These are phyloP conservation scores for Calonectria ilicicola DNA, from an alignment of 2,329 filamentous ascomycete species.

Conservation along the genomic window DNA sequence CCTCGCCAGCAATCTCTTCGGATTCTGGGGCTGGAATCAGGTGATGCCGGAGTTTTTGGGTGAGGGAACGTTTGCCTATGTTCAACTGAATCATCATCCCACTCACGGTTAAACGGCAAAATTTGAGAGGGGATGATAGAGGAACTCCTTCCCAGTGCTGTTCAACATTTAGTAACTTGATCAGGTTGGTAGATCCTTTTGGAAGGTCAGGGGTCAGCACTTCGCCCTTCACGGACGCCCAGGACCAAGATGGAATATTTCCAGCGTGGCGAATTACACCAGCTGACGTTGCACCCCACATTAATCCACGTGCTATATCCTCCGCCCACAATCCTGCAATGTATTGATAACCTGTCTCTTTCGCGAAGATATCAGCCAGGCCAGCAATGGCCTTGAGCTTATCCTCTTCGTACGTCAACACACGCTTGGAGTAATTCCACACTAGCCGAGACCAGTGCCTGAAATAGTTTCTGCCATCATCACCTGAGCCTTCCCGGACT, in stretches of 20 bases:
- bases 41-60: background rate
- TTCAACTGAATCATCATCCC: background rate
- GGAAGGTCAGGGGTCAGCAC: background rate
- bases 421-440: background rate
- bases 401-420: background rate
- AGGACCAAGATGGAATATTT: constrained; percentile 12
- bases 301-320: background rate
- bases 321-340: constrained; percentile 1
- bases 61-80: background rate
- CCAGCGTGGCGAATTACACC: background rate
- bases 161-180: background rate
- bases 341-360: background rate
- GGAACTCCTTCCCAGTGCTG: constrained; percentile 10
- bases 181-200: background rate
- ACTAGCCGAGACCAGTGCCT: constrained; percentile 5
- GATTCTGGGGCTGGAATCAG: background rate
- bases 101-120: background rate
- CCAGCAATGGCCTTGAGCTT: constrained; percentile 1
- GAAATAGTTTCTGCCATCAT: background rate
- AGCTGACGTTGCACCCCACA: background rate
- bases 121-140: background rate
- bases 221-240: background rate
- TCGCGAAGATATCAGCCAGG: background rate
- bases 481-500: background rate
- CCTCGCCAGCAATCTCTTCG: background rate